These are phyloP conservation scores for Paracorniculantispora psalliotae DNA, from an alignment of 2,329 filamentous ascomycete genomes.

Conservation along the genomic window DNA sequence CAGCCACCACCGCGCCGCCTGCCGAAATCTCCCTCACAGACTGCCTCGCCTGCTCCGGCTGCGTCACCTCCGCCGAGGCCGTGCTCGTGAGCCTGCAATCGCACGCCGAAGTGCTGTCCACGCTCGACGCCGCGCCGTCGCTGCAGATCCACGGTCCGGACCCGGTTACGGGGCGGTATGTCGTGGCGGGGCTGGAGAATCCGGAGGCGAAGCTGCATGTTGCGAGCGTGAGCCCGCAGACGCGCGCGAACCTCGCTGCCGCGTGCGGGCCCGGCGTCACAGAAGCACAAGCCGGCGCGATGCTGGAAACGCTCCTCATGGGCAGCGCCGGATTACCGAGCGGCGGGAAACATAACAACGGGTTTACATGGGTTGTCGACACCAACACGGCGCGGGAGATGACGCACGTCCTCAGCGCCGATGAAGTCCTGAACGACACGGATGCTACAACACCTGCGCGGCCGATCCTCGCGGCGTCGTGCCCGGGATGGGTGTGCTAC, in stretches of 20 bases:
- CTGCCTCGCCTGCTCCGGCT: constrained; percentile 94
- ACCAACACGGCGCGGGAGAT: constrained; percentile 80
- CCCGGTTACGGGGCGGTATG: constrained; percentile 26
- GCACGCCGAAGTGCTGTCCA: constrained; percentile 81
- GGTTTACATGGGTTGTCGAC: constrained; percentile 85
- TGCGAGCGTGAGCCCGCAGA: constrained; percentile 88
- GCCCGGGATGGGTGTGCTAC: constrained; percentile 98
- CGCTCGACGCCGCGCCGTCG: constrained; percentile 64
- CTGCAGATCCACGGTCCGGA: constrained; percentile 35
- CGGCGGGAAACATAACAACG: constrained; percentile 65
- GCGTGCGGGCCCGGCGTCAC: constrained; percentile 69
- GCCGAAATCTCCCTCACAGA: constrained; percentile 95
- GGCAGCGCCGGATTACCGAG: constrained; percentile 63
- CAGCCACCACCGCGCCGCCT: constrained; percentile 54
- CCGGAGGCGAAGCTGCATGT: constrained; percentile 73
- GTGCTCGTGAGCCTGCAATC: constrained; percentile 94
- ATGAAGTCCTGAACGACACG: constrained; percentile 56
- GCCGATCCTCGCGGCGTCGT: constrained; percentile 81
- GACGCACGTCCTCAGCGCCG: constrained; percentile 72
- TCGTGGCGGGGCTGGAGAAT: constrained; percentile 49
- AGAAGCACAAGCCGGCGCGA: constrained; percentile 67
- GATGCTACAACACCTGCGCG: constrained; percentile 23
- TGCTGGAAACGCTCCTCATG: constrained; percentile 73
- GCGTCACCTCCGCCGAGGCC: constrained; percentile 94
- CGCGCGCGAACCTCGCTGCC: constrained; percentile 81